These are phyloP conservation scores for Tylopilus vinaceipallidus DNA, from an alignment of 768 basidiomycete genomes.

Conservation along the genomic window DNA sequence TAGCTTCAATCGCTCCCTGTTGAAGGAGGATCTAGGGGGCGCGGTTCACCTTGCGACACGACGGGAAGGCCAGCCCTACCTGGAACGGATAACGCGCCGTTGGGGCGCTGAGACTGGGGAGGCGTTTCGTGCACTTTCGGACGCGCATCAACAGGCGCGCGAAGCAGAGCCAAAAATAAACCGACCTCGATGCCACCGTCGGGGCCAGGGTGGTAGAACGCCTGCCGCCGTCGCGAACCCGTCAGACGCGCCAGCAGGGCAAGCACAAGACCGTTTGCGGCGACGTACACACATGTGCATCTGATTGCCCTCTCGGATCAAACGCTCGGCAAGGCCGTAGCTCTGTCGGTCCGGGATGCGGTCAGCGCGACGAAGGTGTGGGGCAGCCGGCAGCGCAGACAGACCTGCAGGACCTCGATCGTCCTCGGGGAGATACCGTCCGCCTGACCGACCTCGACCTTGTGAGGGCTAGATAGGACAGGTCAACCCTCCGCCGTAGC, in stretches of 20 bases:
- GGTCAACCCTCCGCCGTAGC: too few species aligned
- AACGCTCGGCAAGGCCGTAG: too few species aligned
- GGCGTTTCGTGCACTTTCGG: slow-evolving; percentile 30
- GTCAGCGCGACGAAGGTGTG: too few species aligned
- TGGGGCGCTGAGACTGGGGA: slow-evolving; percentile 57
- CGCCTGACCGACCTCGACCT: neutral
- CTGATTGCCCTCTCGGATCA: too few species aligned
- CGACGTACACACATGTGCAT: too few species aligned
- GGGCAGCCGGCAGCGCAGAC: too few species aligned
- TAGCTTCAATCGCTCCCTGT: neutral
- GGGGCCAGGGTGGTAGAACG: neutral
- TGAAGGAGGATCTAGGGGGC: neutral
- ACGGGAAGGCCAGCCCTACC: slow-evolving; percentile 35
- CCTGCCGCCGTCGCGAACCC: neutral
- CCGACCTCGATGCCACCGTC: neutral
- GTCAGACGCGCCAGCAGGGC: neutral
- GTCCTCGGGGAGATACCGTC: neutral
- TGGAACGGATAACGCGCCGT: slow-evolving; percentile 77
- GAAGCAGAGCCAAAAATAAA: too few species aligned
- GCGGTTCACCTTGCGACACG: too few species aligned
- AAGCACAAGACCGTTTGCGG: too few species aligned
- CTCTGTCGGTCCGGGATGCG: too few species aligned
- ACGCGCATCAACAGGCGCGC: neutral
- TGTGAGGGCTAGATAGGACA: neutral
- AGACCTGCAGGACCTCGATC: too few species aligned